Evolutionary conservation across 148 eudicot species (phyloP).

Genomic region (Suaeda aralocaspica): DNA sequence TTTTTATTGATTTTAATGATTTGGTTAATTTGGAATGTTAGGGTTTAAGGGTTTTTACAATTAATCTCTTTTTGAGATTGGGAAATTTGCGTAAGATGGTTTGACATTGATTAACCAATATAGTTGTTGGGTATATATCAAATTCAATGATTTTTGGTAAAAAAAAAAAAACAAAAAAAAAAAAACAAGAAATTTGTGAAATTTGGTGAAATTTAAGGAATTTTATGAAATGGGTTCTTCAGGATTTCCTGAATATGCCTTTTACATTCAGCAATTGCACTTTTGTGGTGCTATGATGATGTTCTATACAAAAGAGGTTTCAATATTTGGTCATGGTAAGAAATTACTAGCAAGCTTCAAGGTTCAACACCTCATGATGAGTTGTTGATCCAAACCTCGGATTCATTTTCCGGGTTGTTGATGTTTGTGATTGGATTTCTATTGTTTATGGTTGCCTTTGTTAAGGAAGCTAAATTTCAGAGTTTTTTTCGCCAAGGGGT

Average conservation of each 20-base stretch:
- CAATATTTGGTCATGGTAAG: constrained; percentile 64
- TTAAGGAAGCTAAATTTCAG: constrained; percentile 67
- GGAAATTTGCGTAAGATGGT: no score
- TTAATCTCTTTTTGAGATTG: constrained; percentile 1
- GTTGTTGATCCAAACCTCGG: constrained; percentile 62
- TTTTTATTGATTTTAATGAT: background rate
- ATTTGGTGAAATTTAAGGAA: constrained; percentile 12
- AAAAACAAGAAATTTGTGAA: no score
- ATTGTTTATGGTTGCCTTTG: constrained; percentile 86
- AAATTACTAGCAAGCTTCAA: constrained; percentile 56
- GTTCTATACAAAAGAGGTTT: constrained; percentile 69
- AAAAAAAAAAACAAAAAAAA: no score
- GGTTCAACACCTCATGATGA: constrained; percentile 87
- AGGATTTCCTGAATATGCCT: constrained; percentile 70
- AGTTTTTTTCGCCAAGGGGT: constrained; percentile 80
- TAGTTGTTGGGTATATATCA: constrained; percentile 6
- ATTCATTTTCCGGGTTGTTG: constrained; percentile 88
- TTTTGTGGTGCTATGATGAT: constrained; percentile 79
- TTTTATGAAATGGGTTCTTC: constrained; percentile 57
- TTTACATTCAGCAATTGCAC: constrained; percentile 68
- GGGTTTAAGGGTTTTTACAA: constrained; percentile 15
- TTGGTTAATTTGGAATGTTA: constrained; percentile 9
- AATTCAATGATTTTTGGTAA: background rate
- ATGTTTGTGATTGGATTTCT: constrained; percentile 72
- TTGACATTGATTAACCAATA: constrained; percentile 5